Evolutionary conservation across 768 basidiomycete genomes (phyloP).

Genomic region (Boletus eberwhitei): DNA sequence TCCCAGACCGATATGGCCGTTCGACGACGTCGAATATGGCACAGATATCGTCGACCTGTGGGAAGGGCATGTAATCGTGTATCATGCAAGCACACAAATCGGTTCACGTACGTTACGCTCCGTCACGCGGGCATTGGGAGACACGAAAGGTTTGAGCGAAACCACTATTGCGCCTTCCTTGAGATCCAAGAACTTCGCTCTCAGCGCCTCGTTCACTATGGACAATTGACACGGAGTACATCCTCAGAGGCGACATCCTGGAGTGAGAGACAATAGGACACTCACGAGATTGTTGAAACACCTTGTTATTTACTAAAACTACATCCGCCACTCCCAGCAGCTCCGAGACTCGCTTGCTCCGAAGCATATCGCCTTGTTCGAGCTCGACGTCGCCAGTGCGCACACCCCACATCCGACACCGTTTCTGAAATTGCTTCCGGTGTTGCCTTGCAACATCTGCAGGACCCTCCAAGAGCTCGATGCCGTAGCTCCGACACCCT

Average conservation of each 20-base stretch:
- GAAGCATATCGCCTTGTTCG: conserved; percentile 84
- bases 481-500: conserved; percentile 74
- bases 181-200: conserved; percentile 89
- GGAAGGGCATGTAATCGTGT: not conserved
- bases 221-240: not conserved
- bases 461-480: conserved; percentile 76
- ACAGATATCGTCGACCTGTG: conserved; percentile 71
- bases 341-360: conserved; percentile 59
- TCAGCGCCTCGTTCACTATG: conserved; percentile 81
- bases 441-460: conserved; percentile 78
- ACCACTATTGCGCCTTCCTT: conserved; percentile 91
- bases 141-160: conserved; percentile 83
- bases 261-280: conserved; percentile 18
- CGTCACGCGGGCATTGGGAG: conserved; percentile 71
- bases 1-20: conserved; percentile 62
- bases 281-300: conserved; percentile 71
- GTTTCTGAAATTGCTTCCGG: conserved; percentile 65
- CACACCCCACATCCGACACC: conserved; percentile 93
- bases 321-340: conserved; percentile 83
- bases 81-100: not conserved
- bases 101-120: conserved; percentile 69
- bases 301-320: conserved; percentile 87
- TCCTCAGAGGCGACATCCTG: not conserved
- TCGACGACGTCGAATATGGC: conserved; percentile 79
- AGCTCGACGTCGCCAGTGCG: conserved; percentile 70